Evolutionary conservation across 2,329 filamentous ascomycete species (phyloP).

Genomic region (Fusarium camptoceras): DNA sequence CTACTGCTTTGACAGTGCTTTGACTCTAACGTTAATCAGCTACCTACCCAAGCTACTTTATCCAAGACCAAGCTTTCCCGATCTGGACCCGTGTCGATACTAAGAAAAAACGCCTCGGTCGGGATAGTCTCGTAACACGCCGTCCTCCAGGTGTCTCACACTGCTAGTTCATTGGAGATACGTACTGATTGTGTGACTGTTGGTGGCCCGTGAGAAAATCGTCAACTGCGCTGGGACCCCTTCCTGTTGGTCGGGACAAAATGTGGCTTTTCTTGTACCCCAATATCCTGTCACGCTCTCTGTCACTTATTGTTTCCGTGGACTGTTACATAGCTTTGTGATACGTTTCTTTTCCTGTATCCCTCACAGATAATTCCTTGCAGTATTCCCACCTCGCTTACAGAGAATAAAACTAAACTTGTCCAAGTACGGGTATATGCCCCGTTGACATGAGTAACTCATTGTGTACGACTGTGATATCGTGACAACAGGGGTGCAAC

Average conservation of each 20-base stretch:
- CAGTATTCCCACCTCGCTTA: background rate
- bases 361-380: background rate
- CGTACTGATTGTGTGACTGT: background rate
- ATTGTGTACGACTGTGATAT: no score
- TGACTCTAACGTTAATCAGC: background rate
- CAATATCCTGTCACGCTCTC: background rate
- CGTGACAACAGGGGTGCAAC: background rate
- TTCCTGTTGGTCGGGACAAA: background rate
- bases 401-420: background rate
- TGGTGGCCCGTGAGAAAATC: background rate
- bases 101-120: background rate
- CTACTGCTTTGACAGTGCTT: background rate
- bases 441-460: background rate
- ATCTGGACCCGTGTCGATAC: background rate
- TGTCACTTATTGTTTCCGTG: background rate
- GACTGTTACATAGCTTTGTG: background rate
- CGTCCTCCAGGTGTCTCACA: background rate
- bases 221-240: background rate
- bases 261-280: background rate
- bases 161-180: no score
- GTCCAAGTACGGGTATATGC: background rate
- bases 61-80: background rate
- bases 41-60: background rate
- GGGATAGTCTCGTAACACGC: background rate
- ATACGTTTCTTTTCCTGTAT: background rate